Percentiles rank a stretch among this genome's conserved stretches.
Evolutionary conservation across 495 filamentous ascomycete genomes (phyloP).

Genomic region (Aspergillus haitiensis): DNA sequence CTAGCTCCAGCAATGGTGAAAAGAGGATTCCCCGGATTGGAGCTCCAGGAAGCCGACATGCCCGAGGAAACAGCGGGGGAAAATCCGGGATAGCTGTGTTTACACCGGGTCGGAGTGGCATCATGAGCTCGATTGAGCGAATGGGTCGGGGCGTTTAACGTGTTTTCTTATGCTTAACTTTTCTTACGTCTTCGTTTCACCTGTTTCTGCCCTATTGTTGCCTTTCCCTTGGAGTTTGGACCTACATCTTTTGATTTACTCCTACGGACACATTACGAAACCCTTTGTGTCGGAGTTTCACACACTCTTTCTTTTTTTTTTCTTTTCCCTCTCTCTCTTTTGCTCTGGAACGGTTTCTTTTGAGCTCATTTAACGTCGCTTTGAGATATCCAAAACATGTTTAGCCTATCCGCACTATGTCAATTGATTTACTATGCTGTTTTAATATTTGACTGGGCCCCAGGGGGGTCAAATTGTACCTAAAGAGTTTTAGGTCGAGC

Average conservation of each 20-base stretch:
- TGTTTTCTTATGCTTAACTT: background rate
- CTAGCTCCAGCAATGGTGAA: conserved; percentile 27
- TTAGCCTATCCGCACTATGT: no score
- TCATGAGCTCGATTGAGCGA: conserved; percentile 71
- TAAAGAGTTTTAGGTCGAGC: no score
- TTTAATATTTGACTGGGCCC: no score
- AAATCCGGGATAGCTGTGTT: conserved; percentile 47
- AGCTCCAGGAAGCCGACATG: conserved; percentile 33
- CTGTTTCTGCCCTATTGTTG: conserved; percentile 1
- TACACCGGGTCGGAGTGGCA: conserved; percentile 55
- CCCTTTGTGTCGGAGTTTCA: background rate
- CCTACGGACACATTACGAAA: no score
- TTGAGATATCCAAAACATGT: no score
- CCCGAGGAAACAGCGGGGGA: conserved; percentile 41
- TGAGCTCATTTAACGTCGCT: no score
- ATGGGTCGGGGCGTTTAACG: conserved; percentile 51
- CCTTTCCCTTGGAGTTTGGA: background rate
- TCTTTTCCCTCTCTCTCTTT: background rate
- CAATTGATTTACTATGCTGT: no score
- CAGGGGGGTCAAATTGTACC: no score
- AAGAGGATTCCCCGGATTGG: conserved; percentile 38
- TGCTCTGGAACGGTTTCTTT: no score
- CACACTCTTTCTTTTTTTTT: background rate
- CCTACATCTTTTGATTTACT: background rate
- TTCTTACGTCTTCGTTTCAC: background rate